Conservation (phyloP, 805 yeast species). For the Starmerella roubikii region DNA sequence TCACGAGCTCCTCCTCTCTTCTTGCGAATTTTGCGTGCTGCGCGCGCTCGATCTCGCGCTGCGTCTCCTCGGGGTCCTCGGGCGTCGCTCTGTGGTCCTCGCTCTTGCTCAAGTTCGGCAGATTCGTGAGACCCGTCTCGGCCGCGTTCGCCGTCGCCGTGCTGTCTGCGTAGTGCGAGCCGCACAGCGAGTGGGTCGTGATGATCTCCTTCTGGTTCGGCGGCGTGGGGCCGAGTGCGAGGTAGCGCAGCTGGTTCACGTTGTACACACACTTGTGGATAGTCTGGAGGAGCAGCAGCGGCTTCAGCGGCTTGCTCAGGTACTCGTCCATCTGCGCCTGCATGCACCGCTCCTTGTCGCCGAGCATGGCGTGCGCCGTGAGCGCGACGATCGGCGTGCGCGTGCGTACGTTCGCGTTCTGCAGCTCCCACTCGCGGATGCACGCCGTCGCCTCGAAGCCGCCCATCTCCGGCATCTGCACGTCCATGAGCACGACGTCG, state of each 20-base stretch:
- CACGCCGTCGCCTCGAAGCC: constrained; percentile 84
- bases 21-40: constrained; percentile 8
- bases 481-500: constrained; percentile 83
- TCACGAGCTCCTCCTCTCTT: no score
- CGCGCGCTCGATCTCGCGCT: constrained; percentile 11
- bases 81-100: constrained; percentile 16
- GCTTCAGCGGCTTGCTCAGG: constrained; percentile 75
- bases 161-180: constrained; percentile 21
- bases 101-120: constrained; percentile 17
- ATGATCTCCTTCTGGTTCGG: constrained; percentile 15
- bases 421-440: constrained; percentile 79
- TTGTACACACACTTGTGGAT: constrained; percentile 66
- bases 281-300: constrained; percentile 68
- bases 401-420: constrained; percentile 55
- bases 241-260: constrained; percentile 27
- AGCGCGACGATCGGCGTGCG: constrained; percentile 80
- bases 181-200: constrained; percentile 16
- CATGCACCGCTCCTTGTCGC: constrained; percentile 74
- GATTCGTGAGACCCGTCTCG: constrained; percentile 12
- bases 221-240: constrained; percentile 27
- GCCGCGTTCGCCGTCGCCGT: constrained; percentile 23
- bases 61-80: constrained; percentile 10
- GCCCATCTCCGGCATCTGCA: constrained; percentile 92
- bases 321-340: constrained; percentile 90
- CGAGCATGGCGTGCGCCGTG: constrained; percentile 91